A percentile compares a stretch with the other conserved stretches of the same genome.
Conservation (phyloP, 2,329 filamentous ascomycete genomes). For the Pseudocercospora pini-densiflorae region DNA sequence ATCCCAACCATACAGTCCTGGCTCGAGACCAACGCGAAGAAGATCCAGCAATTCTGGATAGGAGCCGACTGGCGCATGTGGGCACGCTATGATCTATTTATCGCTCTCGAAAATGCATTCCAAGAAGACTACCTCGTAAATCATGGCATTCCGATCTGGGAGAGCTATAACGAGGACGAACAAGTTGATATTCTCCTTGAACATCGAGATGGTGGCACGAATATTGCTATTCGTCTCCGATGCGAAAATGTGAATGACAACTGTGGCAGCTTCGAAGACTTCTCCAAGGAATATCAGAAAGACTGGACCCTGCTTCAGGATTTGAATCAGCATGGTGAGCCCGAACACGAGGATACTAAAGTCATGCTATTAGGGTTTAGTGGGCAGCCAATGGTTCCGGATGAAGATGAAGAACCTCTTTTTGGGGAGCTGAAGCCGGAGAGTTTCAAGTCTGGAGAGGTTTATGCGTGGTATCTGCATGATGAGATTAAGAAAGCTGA, state of each 20-base stretch:
- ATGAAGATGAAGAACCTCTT: not conserved
- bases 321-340: not conserved
- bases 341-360: not conserved
- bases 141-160: not conserved
- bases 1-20: not conserved
- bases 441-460: not conserved
- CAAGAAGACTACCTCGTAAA: not conserved
- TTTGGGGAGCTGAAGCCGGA: constrained; percentile 1
- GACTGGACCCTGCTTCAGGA: not conserved
- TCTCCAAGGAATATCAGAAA: not conserved
- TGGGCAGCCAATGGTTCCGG: not conserved
- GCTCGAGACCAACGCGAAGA: not conserved
- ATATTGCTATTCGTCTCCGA: not conserved
- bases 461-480: not conserved
- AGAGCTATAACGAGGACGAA: not conserved
- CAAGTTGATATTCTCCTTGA: not conserved
- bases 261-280: not conserved
- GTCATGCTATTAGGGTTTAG: not conserved
- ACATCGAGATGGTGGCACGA: not conserved
- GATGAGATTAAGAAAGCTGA: not conserved
- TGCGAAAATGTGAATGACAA: not conserved
- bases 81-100: not conserved
- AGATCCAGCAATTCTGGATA: constrained; percentile 1
- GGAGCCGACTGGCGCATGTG: not conserved
- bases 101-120: not conserved